Conservation (phyloP, 1,284 basidiomycete genomes). For the Austroboletus olivaceoglutinosus region DNA sequence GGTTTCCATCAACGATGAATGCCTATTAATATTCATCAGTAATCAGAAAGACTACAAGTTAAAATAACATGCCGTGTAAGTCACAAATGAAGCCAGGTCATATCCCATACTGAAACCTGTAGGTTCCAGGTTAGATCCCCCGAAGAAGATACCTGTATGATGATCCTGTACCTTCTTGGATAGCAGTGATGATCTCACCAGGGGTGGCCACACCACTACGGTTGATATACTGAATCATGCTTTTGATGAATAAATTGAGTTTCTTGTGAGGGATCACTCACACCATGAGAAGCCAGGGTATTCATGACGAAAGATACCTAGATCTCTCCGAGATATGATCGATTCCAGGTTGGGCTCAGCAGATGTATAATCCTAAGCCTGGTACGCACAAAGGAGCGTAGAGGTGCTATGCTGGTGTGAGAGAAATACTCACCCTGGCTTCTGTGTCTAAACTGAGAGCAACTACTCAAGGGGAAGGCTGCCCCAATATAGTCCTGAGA, state of each 20-base stretch:
- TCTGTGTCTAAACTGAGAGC: too few relatives aligned
- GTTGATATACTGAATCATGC: constrained; percentile 17
- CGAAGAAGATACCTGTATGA: fast-evolving
- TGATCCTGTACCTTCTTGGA: constrained; percentile 18
- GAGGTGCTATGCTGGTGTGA: too few relatives aligned
- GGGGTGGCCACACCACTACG: constrained; percentile 25
- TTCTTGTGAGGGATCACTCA: constrained; percentile 8
- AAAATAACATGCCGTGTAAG: constrained; percentile 19
- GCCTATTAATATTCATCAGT: constrained; percentile 6
- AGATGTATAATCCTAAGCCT: too few relatives aligned
- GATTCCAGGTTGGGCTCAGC: too few relatives aligned
- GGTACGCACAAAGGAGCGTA: too few relatives aligned
- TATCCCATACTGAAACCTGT: constrained; percentile 31
- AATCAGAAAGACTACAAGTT: neutral
- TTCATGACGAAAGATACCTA: too few relatives aligned
- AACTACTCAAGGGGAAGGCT: too few relatives aligned
- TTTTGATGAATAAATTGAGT: too few relatives aligned
- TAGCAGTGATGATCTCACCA: constrained; percentile 26
- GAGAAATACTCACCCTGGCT: too few relatives aligned
- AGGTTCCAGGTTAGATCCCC: neutral
- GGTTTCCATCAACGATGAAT: constrained; percentile 27
- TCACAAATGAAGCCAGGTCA: constrained; percentile 20
- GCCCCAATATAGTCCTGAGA: too few relatives aligned
- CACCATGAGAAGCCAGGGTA: constrained; percentile 45
- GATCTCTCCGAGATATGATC: too few relatives aligned